Evolutionary conservation across 768 basidiomycete genomes (phyloP).

Genomic region (Calocybe gangraenosa): DNA sequence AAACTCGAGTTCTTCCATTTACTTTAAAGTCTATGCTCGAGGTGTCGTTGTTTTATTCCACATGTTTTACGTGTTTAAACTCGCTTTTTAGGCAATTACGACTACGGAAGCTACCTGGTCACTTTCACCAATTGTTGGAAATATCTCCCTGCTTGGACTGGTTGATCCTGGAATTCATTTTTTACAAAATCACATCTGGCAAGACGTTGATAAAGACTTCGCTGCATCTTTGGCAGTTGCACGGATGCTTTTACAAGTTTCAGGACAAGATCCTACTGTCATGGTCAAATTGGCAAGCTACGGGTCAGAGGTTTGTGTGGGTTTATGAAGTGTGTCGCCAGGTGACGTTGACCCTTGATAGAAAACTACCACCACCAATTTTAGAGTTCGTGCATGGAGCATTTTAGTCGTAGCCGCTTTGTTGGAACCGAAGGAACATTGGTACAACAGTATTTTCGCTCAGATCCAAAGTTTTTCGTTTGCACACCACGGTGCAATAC

Average conservation of each 20-base stretch:
- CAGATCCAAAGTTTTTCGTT: conserved; percentile 48
- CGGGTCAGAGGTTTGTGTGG: conserved; percentile 29
- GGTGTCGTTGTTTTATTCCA: conserved; percentile 27
- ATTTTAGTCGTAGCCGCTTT: conserved; percentile 54
- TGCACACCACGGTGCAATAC: conserved; percentile 43
- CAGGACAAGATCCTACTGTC: conserved; percentile 37
- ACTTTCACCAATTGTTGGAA: conserved; percentile 25
- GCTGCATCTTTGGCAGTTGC: conserved; percentile 46
- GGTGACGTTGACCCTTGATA: conserved; percentile 11
- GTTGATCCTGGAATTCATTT: conserved; percentile 51
- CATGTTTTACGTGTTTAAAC: neutral
- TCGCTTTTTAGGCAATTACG: conserved; percentile 19
- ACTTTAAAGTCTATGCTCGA: conserved; percentile 52
- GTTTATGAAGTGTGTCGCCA: neutral
- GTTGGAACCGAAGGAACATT: conserved; percentile 32
- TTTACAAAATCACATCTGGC: conserved; percentile 45
- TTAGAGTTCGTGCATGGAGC: conserved; percentile 62
- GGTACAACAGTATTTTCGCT: conserved; percentile 37
- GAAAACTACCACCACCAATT: conserved; percentile 30
- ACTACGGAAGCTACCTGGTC: conserved; percentile 24
- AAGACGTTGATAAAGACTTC: conserved; percentile 50
- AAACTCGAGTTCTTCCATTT: conserved; percentile 42
- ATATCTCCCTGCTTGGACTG: conserved; percentile 33
- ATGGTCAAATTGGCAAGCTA: conserved; percentile 34
- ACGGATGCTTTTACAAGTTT: conserved; percentile 47